Evolutionary conservation across 352 stramenopile genomes (phyloP).

Genomic region (Phytophthora sp.): DNA sequence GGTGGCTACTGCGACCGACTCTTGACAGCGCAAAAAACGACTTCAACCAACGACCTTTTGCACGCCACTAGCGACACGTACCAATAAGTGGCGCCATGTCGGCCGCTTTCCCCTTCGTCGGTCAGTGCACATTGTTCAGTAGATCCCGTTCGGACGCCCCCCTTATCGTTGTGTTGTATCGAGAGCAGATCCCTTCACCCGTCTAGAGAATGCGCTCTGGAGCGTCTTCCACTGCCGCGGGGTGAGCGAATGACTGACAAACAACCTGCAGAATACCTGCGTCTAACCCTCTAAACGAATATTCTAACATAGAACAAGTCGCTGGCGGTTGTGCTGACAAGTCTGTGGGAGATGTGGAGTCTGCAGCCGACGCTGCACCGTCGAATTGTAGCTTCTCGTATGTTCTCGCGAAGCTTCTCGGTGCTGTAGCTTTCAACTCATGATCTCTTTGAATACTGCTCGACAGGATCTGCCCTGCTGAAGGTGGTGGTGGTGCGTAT

Average conservation of each 20-base stretch:
- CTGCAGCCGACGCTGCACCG: slow-evolving; percentile 28
- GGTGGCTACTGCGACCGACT: slow-evolving; percentile 16
- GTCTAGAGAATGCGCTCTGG: slow-evolving; percentile 43
- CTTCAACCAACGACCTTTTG: slow-evolving; percentile 15
- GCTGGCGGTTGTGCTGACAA: slow-evolving; percentile 2
- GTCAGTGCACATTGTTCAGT: slow-evolving; percentile 18
- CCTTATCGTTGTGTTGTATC: neutral
- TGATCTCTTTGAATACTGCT: neutral
- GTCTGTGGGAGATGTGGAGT: slow-evolving; percentile 34
- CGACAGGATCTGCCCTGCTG: slow-evolving; percentile 12
- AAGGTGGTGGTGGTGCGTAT: slow-evolving; percentile 26
- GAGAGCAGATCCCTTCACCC: slow-evolving; percentile 27
- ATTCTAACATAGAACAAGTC: neutral
- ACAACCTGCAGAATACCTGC: neutral
- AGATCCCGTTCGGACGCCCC: neutral
- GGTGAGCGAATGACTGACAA: slow-evolving; percentile 1
- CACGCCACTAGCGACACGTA: too few species aligned
- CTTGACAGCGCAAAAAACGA: slow-evolving; percentile 1
- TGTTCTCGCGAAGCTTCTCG: neutral
- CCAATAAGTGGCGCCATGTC: slow-evolving; percentile 31
- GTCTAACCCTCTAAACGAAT: neutral
- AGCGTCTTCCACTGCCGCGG: slow-evolving; percentile 21
- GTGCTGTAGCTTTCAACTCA: neutral
- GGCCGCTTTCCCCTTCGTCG: slow-evolving; percentile 43
- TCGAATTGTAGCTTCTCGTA: slow-evolving; percentile 24